These are phyloP conservation scores for Komagataella populi DNA, from an alignment of 805 yeast species.

Conservation along the genomic window DNA sequence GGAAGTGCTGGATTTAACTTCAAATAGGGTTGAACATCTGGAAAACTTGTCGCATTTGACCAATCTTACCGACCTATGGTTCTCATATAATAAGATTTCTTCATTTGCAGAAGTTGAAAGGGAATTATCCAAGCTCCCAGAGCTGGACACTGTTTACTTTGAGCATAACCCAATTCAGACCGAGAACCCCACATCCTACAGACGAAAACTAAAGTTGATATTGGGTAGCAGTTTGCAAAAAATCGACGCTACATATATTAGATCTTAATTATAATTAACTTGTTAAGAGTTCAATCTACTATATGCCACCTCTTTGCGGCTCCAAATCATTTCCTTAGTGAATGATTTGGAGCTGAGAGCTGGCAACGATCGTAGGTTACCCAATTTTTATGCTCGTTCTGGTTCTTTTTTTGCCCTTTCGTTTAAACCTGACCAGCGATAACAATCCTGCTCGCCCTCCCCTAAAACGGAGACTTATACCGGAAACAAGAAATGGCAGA, in stretches of 20 bases:
- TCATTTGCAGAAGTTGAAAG: constrained; percentile 56
- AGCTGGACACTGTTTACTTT: constrained; percentile 78
- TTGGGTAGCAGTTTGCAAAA: constrained; percentile 62
- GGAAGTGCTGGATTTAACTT: constrained; percentile 67
- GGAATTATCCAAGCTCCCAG: constrained; percentile 47
- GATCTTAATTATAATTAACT: neutral
- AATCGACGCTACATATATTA: constrained; percentile 74
- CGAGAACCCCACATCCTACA: constrained; percentile 63
- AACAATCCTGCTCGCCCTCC: neutral
- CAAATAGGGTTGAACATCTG: constrained; percentile 50
- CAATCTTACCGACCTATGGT: constrained; percentile 88
- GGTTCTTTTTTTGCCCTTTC: neutral
- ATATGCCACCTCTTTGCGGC: neutral
- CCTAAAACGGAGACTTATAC: neutral
- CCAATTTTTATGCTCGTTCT: neutral
- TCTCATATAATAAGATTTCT: constrained; percentile 61
- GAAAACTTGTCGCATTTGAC: constrained; percentile 52
- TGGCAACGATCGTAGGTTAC: neutral
- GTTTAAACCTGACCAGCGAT: neutral
- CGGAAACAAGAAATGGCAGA: neutral
- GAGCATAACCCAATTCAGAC: constrained; percentile 86
- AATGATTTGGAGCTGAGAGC: too few relatives aligned
- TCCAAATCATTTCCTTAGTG: too few relatives aligned
- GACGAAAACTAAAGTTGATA: constrained; percentile 67
- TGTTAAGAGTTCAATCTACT: neutral